A percentile compares a stretch with the other conserved stretches of the same genome.
These are phyloP conservation scores for Syzygium oleosum DNA, from an alignment of 345 rosid genomes.

Conservation along the genomic window DNA sequence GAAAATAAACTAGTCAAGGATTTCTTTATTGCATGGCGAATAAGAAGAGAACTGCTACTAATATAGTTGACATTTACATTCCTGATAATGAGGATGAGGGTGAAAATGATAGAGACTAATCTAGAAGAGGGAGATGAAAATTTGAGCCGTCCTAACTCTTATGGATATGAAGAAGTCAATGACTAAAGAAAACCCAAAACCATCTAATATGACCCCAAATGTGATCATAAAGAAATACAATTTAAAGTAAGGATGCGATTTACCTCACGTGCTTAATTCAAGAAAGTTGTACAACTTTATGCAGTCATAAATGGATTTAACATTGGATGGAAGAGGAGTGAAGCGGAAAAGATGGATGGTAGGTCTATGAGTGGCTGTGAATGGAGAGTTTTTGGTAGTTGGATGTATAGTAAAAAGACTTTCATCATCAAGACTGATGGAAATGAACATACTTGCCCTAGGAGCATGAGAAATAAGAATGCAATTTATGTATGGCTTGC, in stretches of 20 bases:
- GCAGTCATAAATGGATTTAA: background rate
- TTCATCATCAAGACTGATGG: rapidly evolving
- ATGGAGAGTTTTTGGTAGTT: background rate
- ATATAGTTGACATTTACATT: too few species aligned
- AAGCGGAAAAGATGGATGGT: background rate
- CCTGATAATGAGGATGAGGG: too few species aligned
- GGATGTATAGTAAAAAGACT: background rate
- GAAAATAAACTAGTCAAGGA: too few species aligned
- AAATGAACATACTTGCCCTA: background rate
- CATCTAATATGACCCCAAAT: too few species aligned
- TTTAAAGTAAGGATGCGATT: background rate
- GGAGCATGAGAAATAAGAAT: background rate
- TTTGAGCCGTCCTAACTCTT: too few species aligned
- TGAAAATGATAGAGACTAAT: too few species aligned
- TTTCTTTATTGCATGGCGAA: too few species aligned
- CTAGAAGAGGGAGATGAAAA: too few species aligned
- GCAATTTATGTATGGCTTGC: background rate
- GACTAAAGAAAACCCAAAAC: too few species aligned
- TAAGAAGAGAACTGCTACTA: too few species aligned
- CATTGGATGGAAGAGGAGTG: background rate
- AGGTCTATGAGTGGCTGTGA: background rate
- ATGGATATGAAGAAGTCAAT: too few species aligned
- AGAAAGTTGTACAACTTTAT: background rate
- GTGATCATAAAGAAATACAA: background rate
- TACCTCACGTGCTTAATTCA: background rate